phyloP scores from a whole-genome alignment of 2,329 filamentous ascomycete genomes.

The Stagonosporopsis cucurbitacearum region DNA sequence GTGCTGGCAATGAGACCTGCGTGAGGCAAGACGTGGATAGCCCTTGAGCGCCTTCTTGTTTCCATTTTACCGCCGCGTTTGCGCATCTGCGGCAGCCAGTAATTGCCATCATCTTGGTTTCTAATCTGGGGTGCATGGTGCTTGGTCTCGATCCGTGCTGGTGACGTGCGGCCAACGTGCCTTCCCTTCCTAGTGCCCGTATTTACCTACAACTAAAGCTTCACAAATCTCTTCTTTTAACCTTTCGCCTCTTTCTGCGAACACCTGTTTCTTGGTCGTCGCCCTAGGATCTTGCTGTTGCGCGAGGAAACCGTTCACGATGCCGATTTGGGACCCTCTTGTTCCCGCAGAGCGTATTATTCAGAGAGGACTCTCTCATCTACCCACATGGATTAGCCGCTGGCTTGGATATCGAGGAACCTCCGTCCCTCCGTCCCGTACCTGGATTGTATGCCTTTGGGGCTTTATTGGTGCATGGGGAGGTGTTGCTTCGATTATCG shows the following conservation, averaged over 20 bases:
- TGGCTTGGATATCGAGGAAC: slow-evolving; percentile 62
- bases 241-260: slow-evolving; percentile 4
- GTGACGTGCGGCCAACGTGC: slow-evolving; percentile 26
- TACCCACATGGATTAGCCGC: slow-evolving; percentile 72
- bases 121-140: slow-evolving; percentile 31
- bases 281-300: background rate
- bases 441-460: slow-evolving; percentile 48
- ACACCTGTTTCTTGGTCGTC: background rate
- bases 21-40: background rate
- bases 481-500: slow-evolving; percentile 51
- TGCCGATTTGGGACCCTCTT: slow-evolving; percentile 35
- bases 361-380: slow-evolving; percentile 41
- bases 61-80: background rate
- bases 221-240: slow-evolving; percentile 16
- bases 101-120: slow-evolving; percentile 20
- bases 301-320: slow-evolving; percentile 10
- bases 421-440: slow-evolving; percentile 34
- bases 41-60: background rate
- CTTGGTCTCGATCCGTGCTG: slow-evolving; percentile 19
- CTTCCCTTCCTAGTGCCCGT: slow-evolving; percentile 21
- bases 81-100: background rate
- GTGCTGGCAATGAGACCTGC: background rate
- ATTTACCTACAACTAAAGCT: slow-evolving; percentile 23
- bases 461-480: slow-evolving; percentile 54
- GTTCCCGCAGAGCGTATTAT: slow-evolving; percentile 38